phyloP scores from a whole-genome alignment of 164 flowering plant species.

The Umbellularia californica region DNA sequence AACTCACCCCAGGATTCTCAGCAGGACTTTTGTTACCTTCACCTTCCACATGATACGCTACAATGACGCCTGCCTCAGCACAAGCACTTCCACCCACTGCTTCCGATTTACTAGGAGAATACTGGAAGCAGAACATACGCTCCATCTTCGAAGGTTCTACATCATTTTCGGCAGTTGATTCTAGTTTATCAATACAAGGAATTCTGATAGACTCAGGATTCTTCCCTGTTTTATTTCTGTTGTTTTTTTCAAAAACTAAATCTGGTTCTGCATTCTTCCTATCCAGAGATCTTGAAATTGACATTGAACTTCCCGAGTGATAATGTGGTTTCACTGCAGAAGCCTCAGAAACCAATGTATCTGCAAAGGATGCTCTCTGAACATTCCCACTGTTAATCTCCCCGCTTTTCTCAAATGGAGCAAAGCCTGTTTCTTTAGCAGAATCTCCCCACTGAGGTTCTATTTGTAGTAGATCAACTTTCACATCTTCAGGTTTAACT shows the following conservation, averaged over 20 bases:
- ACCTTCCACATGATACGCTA: constrained; percentile 15
- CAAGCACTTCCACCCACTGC: constrained; percentile 8
- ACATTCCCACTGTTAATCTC: constrained; percentile 15
- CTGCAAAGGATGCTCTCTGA: constrained; percentile 11
- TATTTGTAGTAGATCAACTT: constrained; percentile 12
- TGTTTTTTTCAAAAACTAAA: constrained; percentile 17
- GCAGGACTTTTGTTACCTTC: constrained; percentile 14
- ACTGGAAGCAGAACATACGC: not conserved
- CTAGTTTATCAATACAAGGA: constrained; percentile 25
- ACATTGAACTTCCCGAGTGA: constrained; percentile 7
- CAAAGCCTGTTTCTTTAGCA: constrained; percentile 12
- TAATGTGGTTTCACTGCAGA: constrained; percentile 11
- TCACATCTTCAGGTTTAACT: constrained; percentile 11
- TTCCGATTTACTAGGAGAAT: not conserved
- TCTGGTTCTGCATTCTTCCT: constrained; percentile 10
- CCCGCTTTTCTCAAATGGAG: constrained; percentile 9
- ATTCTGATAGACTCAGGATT: not conserved
- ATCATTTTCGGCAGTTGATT: constrained; percentile 49
- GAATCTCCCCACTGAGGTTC: constrained; percentile 12
- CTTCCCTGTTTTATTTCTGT: not conserved
- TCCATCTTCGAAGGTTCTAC: constrained; percentile 16
- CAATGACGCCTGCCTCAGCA: constrained; percentile 15
- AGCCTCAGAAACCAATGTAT: constrained; percentile 19
- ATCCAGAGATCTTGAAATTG: not conserved
- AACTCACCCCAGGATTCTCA: not conserved